Percentiles rank a stretch among this genome's conserved stretches.
Conservation (phyloP, 345 rosid genomes). For the Hypericum androsaemum region DNA sequence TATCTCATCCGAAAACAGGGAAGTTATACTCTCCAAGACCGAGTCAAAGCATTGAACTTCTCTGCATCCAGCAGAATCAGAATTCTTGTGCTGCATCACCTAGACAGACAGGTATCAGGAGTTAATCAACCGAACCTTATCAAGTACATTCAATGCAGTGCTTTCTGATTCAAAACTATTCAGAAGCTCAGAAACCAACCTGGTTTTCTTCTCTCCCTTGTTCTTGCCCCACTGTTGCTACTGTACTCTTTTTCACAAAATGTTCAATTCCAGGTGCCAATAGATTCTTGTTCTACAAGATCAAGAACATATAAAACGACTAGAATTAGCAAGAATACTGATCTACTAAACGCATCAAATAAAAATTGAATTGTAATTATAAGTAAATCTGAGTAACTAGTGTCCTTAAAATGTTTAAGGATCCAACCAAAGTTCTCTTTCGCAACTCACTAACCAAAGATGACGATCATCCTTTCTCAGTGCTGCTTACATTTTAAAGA, state of each 20-base stretch:
- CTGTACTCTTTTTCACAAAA: constrained; percentile 8
- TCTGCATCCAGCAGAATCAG: constrained; percentile 21
- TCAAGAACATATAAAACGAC: not conserved
- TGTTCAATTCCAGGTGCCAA: constrained; percentile 9
- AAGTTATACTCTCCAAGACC: constrained; percentile 29
- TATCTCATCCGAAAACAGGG: constrained; percentile 31
- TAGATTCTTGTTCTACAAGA: constrained; percentile 8
- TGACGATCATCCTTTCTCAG: no score
- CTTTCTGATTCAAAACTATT: not conserved
- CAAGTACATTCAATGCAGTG: not conserved
- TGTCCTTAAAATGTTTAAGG: no score
- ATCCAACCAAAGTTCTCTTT: no score
- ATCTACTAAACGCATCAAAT: constrained; percentile 4
- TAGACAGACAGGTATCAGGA: not conserved
- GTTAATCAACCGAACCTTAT: constrained; percentile 1
- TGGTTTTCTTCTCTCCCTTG: constrained; percentile 15
- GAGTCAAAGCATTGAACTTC: constrained; percentile 27
- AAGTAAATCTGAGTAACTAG: no score
- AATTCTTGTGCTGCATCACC: constrained; percentile 18
- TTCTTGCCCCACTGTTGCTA: constrained; percentile 3
- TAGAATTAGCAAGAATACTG: not conserved
- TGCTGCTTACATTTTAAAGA: no score
- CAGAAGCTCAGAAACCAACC: constrained; percentile 11
- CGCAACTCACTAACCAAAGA: no score
- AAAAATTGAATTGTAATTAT: not conserved